Percentiles rank a stretch among this genome's conserved stretches.
Evolutionary conservation across 495 filamentous ascomycete species (phyloP).

Genomic region (Astrothelium macrocarpum): DNA sequence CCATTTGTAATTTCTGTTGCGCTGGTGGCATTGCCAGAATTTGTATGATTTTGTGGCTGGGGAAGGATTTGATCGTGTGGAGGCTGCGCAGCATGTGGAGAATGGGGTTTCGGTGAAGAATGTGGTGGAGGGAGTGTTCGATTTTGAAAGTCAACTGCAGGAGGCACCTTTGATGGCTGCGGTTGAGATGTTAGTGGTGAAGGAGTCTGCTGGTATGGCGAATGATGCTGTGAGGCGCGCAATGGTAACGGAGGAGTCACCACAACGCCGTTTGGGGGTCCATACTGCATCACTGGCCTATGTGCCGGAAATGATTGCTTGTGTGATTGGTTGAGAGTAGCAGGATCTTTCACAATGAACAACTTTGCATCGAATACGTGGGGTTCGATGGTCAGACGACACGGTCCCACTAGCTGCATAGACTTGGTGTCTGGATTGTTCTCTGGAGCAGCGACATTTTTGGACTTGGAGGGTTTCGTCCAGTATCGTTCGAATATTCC

Average conservation of each 20-base stretch:
- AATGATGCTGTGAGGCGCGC: conserved; percentile 1
- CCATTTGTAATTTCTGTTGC: not conserved
- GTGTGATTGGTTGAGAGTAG: conserved; percentile 16
- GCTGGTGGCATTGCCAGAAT: conserved; percentile 15
- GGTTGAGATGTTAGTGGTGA: conserved; percentile 38
- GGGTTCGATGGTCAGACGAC: conserved; percentile 77
- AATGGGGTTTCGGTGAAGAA: conserved; percentile 30
- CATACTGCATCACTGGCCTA: conserved; percentile 59
- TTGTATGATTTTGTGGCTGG: conserved; percentile 7
- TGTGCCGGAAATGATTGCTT: conserved; percentile 33
- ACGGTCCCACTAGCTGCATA: conserved; percentile 73
- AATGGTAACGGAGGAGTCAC: not conserved
- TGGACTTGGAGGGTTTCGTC: conserved; percentile 55
- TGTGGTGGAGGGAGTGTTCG: conserved; percentile 29
- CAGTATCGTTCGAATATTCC: conserved; percentile 89
- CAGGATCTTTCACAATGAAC: conserved; percentile 69
- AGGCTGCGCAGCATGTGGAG: conserved; percentile 33
- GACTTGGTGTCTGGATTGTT: conserved; percentile 77
- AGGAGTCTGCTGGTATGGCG: conserved; percentile 11
- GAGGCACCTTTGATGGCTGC: conserved; percentile 16
- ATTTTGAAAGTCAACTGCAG: conserved; percentile 13
- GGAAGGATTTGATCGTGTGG: conserved; percentile 25
- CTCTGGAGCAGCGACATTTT: conserved; percentile 35
- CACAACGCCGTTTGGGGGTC: conserved; percentile 27
- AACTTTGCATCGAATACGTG: conserved; percentile 84